Evolutionary conservation across 768 basidiomycete species (phyloP).

Genomic region (Mycena sanguinolenta): DNA sequence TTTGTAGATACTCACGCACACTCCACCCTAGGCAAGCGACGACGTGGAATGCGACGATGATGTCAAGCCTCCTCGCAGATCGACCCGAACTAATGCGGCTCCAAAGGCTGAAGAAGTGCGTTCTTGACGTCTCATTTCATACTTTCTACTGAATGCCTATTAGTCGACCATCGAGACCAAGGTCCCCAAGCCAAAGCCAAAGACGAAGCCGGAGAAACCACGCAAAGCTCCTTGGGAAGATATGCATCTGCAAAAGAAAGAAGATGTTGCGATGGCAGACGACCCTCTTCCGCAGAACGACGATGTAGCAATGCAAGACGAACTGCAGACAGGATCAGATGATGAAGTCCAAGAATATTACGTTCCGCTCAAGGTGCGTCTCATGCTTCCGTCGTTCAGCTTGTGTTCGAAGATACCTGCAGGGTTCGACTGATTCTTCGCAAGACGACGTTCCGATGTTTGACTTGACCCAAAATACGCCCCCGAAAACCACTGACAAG

Average conservation of each 20-base stretch:
- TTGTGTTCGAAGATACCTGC: neutral
- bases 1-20: neutral
- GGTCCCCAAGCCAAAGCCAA: constrained; percentile 6
- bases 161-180: constrained; percentile 20
- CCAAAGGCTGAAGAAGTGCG: constrained; percentile 14
- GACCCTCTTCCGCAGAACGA: constrained; percentile 30
- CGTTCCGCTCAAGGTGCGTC: constrained; percentile 32
- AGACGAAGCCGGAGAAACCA: constrained; percentile 38
- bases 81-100: constrained; percentile 18
- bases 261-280: constrained; percentile 18
- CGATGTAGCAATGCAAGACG: neutral
- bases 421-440: constrained; percentile 26
- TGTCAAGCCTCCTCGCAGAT: constrained; percentile 28
- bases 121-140: too few relatives aligned
- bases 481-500: constrained; percentile 1
- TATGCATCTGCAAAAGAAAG: constrained; percentile 36
- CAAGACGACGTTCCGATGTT: constrained; percentile 50
- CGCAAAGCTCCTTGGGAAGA: constrained; percentile 50
- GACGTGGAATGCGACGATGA: constrained; percentile 23
- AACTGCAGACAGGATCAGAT: neutral
- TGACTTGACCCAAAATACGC: constrained; percentile 62
- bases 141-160: neutral
- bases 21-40: neutral
- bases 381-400: neutral
- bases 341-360: constrained; percentile 18